Evolutionary conservation across 192 early-diverging fungal species (phyloP).

Genomic region (Backusella macrospora): DNA sequence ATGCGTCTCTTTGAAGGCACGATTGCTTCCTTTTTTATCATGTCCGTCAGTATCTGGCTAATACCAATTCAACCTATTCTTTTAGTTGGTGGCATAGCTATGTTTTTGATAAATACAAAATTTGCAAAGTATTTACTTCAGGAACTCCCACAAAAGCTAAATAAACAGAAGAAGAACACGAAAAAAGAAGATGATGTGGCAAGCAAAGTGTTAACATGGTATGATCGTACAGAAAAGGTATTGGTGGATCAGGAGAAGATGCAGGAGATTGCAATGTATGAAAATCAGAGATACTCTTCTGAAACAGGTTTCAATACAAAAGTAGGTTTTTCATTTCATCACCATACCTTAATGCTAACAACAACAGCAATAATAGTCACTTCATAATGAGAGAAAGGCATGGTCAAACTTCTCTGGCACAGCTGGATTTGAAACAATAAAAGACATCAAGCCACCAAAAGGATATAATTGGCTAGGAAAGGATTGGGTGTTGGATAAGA

Average conservation of each 20-base stretch:
- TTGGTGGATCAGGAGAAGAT: slow-evolving; percentile 14
- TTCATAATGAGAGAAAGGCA: slow-evolving; percentile 34
- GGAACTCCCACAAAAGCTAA: slow-evolving; percentile 17
- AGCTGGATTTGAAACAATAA: slow-evolving; percentile 20
- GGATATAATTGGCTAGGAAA: slow-evolving; percentile 40
- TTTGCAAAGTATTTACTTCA: slow-evolving; percentile 44
- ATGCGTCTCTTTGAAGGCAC: slow-evolving; percentile 46
- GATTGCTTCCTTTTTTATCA: slow-evolving; percentile 37
- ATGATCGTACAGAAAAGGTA: slow-evolving; percentile 16
- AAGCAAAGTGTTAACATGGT: slow-evolving; percentile 1
- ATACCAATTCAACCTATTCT: slow-evolving; percentile 53
- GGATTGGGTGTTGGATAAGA: slow-evolving; percentile 39
- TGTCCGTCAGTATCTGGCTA: slow-evolving; percentile 47
- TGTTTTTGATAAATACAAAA: slow-evolving; percentile 66
- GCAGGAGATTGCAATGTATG: slow-evolving; percentile 32
- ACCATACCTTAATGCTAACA: background rate
- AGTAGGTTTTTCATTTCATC: slow-evolving; percentile 14
- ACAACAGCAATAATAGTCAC: slow-evolving; percentile 16
- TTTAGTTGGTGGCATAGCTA: slow-evolving; percentile 53
- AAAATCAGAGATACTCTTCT: slow-evolving; percentile 39
- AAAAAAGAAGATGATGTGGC: background rate
- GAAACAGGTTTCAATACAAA: slow-evolving; percentile 35
- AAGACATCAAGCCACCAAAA: slow-evolving; percentile 30
- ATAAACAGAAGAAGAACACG: background rate
- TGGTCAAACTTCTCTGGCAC: slow-evolving; percentile 42